Percentiles rank a stretch among this genome's conserved stretches.
Evolutionary conservation across 1,139 yeast species (phyloP).

Genomic region (Maudiozyma humilis): DNA sequence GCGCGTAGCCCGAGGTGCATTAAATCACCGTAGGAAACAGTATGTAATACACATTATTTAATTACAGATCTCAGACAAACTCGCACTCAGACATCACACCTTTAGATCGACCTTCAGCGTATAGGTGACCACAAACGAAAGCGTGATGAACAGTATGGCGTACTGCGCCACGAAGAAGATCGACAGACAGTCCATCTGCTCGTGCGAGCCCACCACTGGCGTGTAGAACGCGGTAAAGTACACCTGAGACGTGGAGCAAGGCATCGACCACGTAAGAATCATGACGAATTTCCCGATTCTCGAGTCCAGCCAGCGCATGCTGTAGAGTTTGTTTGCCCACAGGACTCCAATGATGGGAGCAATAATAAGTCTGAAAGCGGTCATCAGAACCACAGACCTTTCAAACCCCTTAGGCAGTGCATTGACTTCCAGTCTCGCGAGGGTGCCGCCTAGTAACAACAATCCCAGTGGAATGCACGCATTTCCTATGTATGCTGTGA

Average conservation of each 20-base stretch:
- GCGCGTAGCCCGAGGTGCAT: too few relatives aligned
- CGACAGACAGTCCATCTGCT: slow-evolving; percentile 81
- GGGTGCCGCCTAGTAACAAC: slow-evolving; percentile 68
- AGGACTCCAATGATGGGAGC: slow-evolving; percentile 55
- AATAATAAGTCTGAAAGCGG: slow-evolving; percentile 38
- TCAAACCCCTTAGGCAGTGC: slow-evolving; percentile 59
- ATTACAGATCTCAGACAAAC: too few relatives aligned
- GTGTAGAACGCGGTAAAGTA: slow-evolving; percentile 81
- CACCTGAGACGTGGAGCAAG: slow-evolving; percentile 78
- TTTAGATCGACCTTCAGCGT: slow-evolving; percentile 37
- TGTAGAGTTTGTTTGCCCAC: slow-evolving; percentile 39
- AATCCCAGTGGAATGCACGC: slow-evolving; percentile 80
- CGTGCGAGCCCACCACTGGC: slow-evolving; percentile 47
- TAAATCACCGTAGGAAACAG: too few relatives aligned
- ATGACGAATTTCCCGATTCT: slow-evolving; percentile 48
- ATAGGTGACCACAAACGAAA: slow-evolving; percentile 60
- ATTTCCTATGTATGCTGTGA: slow-evolving; percentile 63
- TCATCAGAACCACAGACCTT: slow-evolving; percentile 41
- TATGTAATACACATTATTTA: too few relatives aligned
- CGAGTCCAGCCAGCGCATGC: slow-evolving; percentile 33
- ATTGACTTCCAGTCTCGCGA: slow-evolving; percentile 54
- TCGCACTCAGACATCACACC: slow-evolving; percentile 12
- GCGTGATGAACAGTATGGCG: slow-evolving; percentile 44
- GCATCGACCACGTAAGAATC: slow-evolving; percentile 69
- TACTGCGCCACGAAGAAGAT: slow-evolving; percentile 65